These are phyloP conservation scores for Aureobasidium sp. DNA, from an alignment of 2,329 filamentous ascomycete genomes.

Conservation along the genomic window DNA sequence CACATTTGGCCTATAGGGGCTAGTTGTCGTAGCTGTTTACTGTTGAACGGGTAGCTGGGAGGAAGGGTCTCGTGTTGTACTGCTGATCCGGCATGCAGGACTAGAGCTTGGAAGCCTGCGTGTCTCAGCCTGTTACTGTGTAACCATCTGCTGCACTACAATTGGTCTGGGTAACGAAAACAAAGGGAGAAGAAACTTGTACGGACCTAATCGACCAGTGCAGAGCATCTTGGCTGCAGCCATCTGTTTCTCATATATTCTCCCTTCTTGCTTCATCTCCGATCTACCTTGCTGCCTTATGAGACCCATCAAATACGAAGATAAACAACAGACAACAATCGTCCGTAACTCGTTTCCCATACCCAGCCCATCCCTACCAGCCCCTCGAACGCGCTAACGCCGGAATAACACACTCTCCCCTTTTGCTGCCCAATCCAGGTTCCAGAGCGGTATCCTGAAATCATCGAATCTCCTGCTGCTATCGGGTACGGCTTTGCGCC, in stretches of 20 bases:
- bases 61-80: neutral
- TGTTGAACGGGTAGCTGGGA: slow-evolving; percentile 6
- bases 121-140: slow-evolving; percentile 5
- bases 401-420: neutral
- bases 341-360: slow-evolving; percentile 3
- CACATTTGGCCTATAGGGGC: neutral
- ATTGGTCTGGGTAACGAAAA: neutral
- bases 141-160: neutral
- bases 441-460: neutral
- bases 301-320: neutral
- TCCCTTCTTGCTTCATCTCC: neutral
- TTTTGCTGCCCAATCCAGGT: neutral
- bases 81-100: neutral
- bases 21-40: neutral
- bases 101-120: neutral
- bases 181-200: neutral
- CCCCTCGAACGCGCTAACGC: neutral
- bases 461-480: neutral
- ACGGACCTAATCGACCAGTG: neutral
- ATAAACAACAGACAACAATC: neutral
- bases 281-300: neutral
- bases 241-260: neutral
- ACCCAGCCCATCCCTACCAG: neutral
- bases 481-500: neutral
- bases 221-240: neutral